Evolutionary conservation across 225 moss, liverwort and hornwort species (phyloP).

Genomic region (Physcomitrium patens): DNA sequence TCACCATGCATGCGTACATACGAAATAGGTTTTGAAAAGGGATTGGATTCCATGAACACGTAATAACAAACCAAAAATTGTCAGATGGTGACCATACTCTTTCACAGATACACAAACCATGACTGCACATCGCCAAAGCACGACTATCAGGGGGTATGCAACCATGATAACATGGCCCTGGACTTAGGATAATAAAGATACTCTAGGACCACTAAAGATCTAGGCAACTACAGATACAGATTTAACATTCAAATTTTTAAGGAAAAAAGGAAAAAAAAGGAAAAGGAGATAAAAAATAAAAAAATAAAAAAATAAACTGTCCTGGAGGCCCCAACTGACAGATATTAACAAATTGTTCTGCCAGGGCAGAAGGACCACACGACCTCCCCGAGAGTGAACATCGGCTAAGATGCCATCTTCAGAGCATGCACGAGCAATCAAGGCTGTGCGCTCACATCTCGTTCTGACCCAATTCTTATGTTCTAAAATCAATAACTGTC

Average conservation of each 20-base stretch:
- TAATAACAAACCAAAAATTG: slow-evolving; percentile 26
- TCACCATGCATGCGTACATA: no score
- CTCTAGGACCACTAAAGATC: slow-evolving; percentile 21
- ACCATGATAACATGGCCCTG: slow-evolving; percentile 30
- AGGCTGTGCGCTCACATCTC: slow-evolving; percentile 35
- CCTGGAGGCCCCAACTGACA: slow-evolving; percentile 57
- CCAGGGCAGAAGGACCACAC: slow-evolving; percentile 43
- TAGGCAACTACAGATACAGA: slow-evolving; percentile 68
- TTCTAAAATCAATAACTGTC: slow-evolving; percentile 45
- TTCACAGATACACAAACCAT: slow-evolving; percentile 29
- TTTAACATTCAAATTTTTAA: background rate
- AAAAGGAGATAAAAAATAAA: no score
- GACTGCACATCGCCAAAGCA: slow-evolving; percentile 22
- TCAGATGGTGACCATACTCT: slow-evolving; percentile 34
- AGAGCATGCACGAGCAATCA: slow-evolving; percentile 15
- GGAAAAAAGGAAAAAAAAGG: no score
- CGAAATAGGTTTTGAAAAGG: background rate
- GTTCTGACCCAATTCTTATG: slow-evolving; percentile 51
- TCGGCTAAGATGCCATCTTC: slow-evolving; percentile 35
- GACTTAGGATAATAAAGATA: slow-evolving; percentile 23
- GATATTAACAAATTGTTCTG: slow-evolving; percentile 72
- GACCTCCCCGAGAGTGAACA: slow-evolving; percentile 37
- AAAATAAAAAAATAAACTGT: slow-evolving; percentile 38
- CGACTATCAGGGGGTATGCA: slow-evolving; percentile 30
- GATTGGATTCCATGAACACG: background rate